Conservation (phyloP, 352 stramenopile genomes). For the Globisporangium paroecandrum region DNA sequence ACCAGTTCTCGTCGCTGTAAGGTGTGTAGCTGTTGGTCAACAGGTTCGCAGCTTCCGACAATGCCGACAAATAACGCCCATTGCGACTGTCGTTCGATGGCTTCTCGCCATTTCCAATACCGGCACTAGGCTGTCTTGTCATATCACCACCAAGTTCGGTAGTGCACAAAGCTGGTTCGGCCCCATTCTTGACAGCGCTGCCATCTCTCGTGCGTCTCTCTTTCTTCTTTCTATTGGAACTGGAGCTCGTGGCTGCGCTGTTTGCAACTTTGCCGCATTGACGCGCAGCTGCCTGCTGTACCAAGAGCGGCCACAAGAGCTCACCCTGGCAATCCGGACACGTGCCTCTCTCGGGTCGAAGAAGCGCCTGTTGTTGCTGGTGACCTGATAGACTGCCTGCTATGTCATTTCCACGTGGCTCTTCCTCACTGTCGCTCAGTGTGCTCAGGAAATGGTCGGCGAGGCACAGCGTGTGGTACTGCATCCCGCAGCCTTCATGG, state of each 20-base stretch:
- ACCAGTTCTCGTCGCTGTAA: constrained; percentile 31
- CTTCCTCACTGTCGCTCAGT: constrained; percentile 13
- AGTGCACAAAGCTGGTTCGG: neutral
- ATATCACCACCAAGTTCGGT: neutral
- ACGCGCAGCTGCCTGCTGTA: constrained; percentile 13
- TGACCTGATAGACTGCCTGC: neutral
- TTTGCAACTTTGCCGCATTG: neutral
- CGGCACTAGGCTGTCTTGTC: neutral
- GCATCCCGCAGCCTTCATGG: constrained; percentile 35
- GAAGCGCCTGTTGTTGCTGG: constrained; percentile 2
- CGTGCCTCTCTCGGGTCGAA: constrained; percentile 22
- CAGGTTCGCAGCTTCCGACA: neutral
- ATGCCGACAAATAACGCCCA: neutral
- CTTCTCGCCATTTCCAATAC: neutral
- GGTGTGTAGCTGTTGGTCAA: neutral
- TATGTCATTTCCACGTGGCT: neutral
- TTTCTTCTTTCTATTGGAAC: neutral
- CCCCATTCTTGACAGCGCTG: neutral
- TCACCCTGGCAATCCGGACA: constrained; percentile 43
- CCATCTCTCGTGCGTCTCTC: neutral
- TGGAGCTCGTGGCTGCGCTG: too few species aligned
- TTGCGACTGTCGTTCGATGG: neutral
- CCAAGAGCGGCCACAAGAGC: constrained; percentile 44
- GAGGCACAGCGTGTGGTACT: constrained; percentile 45
- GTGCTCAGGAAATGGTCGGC: constrained; percentile 42